A percentile compares a stretch with the other conserved stretches of the same genome.
Conservation (phyloP, 2,329 filamentous ascomycete genomes). For the Ceratocystis destructans region DNA sequence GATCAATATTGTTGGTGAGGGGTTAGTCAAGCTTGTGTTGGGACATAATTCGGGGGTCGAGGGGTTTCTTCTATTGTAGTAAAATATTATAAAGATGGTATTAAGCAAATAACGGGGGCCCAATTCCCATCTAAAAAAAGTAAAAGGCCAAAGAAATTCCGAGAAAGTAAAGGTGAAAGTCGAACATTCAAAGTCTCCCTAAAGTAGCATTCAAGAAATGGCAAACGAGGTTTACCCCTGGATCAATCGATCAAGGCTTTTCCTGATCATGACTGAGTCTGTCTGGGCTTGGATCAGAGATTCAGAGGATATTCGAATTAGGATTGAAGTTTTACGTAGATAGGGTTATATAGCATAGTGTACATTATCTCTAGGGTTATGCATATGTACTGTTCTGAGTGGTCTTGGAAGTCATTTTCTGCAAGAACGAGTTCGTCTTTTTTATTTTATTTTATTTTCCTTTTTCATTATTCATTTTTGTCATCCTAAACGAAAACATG, state of each 20-base stretch:
- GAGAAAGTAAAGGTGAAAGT: background rate
- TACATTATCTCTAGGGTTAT: background rate
- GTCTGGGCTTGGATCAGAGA: background rate
- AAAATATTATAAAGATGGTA: background rate
- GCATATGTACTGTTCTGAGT: no score
- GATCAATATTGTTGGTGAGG: background rate
- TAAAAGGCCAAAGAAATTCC: background rate
- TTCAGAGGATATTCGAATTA: background rate
- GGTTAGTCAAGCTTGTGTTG: background rate
- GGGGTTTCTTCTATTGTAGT: background rate
- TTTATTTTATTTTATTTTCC: no score
- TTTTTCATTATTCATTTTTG: no score
- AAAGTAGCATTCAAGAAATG: background rate
- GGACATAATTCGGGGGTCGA: no score
- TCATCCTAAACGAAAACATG: no score
- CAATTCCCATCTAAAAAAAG: background rate
- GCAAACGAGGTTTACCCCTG: conserved; percentile 6
- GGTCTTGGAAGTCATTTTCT: no score
- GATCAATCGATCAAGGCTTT: background rate
- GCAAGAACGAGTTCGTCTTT: no score
- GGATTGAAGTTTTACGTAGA: no score
- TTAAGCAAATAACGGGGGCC: background rate
- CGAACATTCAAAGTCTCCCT: background rate
- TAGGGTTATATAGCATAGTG: background rate
- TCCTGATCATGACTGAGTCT: background rate